These are phyloP conservation scores for Pisolithus orientalis DNA, from an alignment of 768 basidiomycete genomes.

Conservation along the genomic window DNA sequence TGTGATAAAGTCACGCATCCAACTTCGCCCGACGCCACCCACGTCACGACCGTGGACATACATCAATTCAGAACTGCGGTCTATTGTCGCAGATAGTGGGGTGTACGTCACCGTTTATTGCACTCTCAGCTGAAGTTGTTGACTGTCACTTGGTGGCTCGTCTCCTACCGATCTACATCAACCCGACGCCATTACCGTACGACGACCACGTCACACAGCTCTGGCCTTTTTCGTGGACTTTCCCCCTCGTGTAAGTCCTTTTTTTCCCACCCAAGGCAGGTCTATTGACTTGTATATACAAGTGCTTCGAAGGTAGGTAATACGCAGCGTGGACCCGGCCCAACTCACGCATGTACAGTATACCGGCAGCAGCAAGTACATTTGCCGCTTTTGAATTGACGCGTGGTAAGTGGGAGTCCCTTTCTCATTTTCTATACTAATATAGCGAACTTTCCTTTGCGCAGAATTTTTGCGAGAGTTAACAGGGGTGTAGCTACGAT, in stretches of 20 bases:
- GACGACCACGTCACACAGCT: constrained; percentile 17
- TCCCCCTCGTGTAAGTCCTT: constrained; percentile 66
- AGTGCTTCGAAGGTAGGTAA: constrained; percentile 58
- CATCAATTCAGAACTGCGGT: constrained; percentile 62
- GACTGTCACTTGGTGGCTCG: neutral
- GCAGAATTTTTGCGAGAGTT: constrained; percentile 21
- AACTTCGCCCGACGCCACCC: constrained; percentile 72
- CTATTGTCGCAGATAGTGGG: constrained; percentile 67
- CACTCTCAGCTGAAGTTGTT: neutral
- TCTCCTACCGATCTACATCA: neutral
- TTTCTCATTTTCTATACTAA: neutral
- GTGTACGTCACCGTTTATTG: constrained; percentile 39
- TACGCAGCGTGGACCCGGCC: neutral
- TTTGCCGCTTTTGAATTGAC: constrained; percentile 87
- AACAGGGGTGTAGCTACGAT: constrained; percentile 13
- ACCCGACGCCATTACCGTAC: neutral
- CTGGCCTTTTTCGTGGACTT: constrained; percentile 66
- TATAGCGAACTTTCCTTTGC: neutral
- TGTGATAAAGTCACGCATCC: constrained; percentile 87
- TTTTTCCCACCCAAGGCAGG: neutral
- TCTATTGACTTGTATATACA: neutral
- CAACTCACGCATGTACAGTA: constrained; percentile 38
- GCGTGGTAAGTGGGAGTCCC: constrained; percentile 43
- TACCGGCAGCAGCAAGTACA: constrained; percentile 87
- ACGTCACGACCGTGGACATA: constrained; percentile 69